Percentiles rank a stretch among this genome's conserved stretches.
phyloP scores from a whole-genome alignment of 1,284 basidiomycete genomes.

The Lentinus polychrous region DNA sequence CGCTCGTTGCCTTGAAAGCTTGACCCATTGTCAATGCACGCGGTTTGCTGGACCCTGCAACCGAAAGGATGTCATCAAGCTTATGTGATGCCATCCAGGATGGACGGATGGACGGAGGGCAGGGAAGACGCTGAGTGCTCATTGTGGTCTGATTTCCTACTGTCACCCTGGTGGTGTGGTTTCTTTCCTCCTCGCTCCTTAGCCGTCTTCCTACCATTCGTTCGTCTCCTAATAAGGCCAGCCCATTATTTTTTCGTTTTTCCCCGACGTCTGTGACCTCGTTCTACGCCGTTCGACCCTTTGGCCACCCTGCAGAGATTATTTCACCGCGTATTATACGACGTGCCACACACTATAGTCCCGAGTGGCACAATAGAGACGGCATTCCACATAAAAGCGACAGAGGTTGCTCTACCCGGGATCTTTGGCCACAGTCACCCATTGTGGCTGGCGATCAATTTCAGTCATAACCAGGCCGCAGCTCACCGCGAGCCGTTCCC shows the following conservation, averaged over 20 bases:
- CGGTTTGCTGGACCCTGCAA: no score
- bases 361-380: no score
- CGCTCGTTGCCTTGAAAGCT: no score
- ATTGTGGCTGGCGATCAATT: neutral
- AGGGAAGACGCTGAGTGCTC: neutral
- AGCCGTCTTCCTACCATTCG: neutral
- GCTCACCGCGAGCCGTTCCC: neutral
- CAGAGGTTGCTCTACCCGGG: no score
- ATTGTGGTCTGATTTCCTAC: conserved; percentile 7
- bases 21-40: no score
- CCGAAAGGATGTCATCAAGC: no score
- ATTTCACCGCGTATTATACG: no score
- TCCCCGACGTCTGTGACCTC: neutral
- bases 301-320: neutral
- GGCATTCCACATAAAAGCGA: no score
- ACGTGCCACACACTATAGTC: no score
- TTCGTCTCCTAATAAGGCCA: neutral
- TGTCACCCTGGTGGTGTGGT: conserved; percentile 8
- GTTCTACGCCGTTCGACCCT: neutral
- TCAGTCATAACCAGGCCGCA: neutral
- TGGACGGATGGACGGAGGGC: neutral
- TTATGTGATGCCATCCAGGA: no score
- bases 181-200: neutral
- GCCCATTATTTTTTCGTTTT: neutral
- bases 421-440: neutral